A percentile compares a stretch with the other conserved stretches of the same genome.
These are phyloP conservation scores for Tilletia horrida DNA, from an alignment of 1,284 basidiomycete genomes.

Conservation along the genomic window DNA sequence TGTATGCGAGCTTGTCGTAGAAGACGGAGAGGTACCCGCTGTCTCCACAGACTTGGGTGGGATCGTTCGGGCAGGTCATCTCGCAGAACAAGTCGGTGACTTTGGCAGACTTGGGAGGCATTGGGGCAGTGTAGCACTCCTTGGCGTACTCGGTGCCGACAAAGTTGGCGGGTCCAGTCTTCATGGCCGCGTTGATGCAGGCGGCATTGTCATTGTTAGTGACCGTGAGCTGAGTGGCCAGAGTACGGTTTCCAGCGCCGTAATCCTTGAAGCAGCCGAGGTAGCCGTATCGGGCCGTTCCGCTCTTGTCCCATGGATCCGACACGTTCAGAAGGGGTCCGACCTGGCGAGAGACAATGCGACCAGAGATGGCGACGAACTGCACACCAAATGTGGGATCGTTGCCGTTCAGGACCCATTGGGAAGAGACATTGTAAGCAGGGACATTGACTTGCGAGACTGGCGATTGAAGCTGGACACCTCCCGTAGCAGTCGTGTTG, in stretches of 20 bases:
- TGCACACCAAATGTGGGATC: conserved; percentile 26
- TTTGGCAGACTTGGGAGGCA: neutral
- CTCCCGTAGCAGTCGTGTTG: conserved; percentile 16
- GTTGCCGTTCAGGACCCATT: conserved; percentile 28
- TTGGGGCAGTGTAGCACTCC: neutral
- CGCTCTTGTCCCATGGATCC: conserved; percentile 16
- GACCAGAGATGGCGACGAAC: conserved; percentile 24
- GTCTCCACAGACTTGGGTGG: conserved; percentile 59
- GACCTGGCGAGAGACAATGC: conserved; percentile 20
- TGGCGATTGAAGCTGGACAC: conserved; percentile 8
- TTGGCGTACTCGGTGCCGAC: neutral
- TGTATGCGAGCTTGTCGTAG: conserved; percentile 15
- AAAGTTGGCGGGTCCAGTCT: neutral
- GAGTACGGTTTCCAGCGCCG: neutral
- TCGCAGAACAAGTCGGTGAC: conserved; percentile 57
- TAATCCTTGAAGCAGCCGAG: conserved; percentile 20
- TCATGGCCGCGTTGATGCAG: neutral
- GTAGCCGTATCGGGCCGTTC: conserved; percentile 22
- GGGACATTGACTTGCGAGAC: conserved; percentile 12
- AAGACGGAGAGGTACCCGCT: conserved; percentile 17
- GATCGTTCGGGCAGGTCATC: conserved; percentile 65
- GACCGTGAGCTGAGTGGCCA: conserved; percentile 8
- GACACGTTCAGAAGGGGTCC: conserved; percentile 18
- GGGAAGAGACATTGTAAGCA: conserved; percentile 18
- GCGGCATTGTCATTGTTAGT: neutral